phyloP scores from a whole-genome alignment of 1,139 yeast genomes.

The Yamadazyma membranifaciens region DNA sequence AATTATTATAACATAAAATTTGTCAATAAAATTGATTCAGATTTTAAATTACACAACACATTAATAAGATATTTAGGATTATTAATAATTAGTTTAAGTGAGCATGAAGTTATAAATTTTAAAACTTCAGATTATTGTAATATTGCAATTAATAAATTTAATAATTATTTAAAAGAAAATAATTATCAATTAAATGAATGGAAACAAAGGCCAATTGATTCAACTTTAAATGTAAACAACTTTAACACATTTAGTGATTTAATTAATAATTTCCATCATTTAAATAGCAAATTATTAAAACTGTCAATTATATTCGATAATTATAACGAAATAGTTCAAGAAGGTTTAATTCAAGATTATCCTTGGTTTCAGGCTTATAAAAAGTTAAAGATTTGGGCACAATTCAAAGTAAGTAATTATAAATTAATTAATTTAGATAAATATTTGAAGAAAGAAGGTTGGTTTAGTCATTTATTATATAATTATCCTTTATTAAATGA shows the following conservation, averaged over 20 bases:
- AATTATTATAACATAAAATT: constrained; percentile 36
- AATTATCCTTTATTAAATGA: constrained; percentile 19
- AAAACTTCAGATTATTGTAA: constrained; percentile 24
- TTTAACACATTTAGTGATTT: constrained; percentile 18
- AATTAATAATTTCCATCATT: constrained; percentile 17
- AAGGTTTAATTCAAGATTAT: constrained; percentile 53
- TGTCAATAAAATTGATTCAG: constrained; percentile 31
- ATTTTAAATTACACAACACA: constrained; percentile 35
- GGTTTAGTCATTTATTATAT: constrained; percentile 26
- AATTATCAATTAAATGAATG: constrained; percentile 19
- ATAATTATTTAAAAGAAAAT: constrained; percentile 16
- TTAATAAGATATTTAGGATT: constrained; percentile 40
- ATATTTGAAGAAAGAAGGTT: constrained; percentile 22
- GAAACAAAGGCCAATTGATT: constrained; percentile 21
- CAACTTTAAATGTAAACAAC: constrained; percentile 19
- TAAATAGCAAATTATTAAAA: constrained; percentile 14
- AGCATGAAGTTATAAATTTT: constrained; percentile 42
- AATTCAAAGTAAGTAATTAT: constrained; percentile 53
- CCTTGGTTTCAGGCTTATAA: constrained; percentile 67
- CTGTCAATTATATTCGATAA: constrained; percentile 32
- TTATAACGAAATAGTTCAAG: constrained; percentile 40
- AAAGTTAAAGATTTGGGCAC: constrained; percentile 58
- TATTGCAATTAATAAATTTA: constrained; percentile 19
- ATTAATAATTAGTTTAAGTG: constrained; percentile 36
- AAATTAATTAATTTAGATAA: constrained; percentile 52